Percentiles rank a stretch among this genome's conserved stretches.
Conservation (phyloP, 495 filamentous ascomycete species). For the Penicillium simplicissimum region DNA sequence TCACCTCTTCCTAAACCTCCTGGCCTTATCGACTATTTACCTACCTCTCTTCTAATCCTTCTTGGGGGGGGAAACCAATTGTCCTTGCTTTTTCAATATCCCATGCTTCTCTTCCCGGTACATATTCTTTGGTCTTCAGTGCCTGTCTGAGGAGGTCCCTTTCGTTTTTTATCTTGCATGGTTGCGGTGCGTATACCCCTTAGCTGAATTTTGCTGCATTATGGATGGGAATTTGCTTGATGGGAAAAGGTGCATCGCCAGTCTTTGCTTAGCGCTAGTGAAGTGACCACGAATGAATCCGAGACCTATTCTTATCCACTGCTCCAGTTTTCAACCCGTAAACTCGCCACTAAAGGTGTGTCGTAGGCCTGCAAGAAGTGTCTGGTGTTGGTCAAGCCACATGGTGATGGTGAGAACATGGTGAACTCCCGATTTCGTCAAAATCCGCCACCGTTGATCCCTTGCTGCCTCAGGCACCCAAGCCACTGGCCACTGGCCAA, state of each 20-base stretch:
- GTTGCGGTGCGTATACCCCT: conserved; percentile 44
- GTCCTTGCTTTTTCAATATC: conserved; percentile 24
- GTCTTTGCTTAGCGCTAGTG: background rate
- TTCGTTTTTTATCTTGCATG: conserved; percentile 37
- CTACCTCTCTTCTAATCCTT: conserved; percentile 26
- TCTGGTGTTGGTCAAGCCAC: background rate
- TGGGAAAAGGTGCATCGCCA: background rate
- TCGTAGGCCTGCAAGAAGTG: background rate
- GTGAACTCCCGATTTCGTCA: conserved; percentile 5
- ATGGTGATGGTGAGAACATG: no score
- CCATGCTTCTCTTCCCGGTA: conserved; percentile 3
- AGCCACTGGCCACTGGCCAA: no score
- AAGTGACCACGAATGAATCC: background rate
- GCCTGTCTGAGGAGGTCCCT: conserved; percentile 20
- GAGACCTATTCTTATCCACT: background rate
- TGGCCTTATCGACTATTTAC: conserved; percentile 17
- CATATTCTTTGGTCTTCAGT: conserved; percentile 5
- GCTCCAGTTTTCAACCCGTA: background rate
- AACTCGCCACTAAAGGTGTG: background rate
- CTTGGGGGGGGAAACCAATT: conserved; percentile 19
- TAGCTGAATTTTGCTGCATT: conserved; percentile 40
- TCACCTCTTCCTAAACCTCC: conserved; percentile 9
- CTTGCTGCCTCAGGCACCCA: conserved; percentile 27
- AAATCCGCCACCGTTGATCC: conserved; percentile 20
- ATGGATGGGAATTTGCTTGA: conserved; percentile 23